Percentiles rank a stretch among this genome's conserved stretches.
phyloP scores from a whole-genome alignment of 345 rosid genomes.

The Lepidium didymum region DNA sequence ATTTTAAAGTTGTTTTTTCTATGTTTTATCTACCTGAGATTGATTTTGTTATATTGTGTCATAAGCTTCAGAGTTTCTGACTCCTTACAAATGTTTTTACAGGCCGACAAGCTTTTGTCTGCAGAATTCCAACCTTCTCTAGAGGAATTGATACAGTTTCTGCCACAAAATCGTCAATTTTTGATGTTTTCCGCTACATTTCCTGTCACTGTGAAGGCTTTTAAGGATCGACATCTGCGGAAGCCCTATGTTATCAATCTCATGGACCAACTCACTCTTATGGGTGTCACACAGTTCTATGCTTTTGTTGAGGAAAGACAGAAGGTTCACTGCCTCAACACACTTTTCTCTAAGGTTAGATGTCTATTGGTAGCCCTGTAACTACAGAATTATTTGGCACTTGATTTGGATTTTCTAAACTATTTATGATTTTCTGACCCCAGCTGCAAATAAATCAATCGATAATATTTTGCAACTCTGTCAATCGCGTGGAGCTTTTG shows the following conservation, averaged over 20 bases:
- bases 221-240: constrained; percentile 78
- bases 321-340: constrained; percentile 99
- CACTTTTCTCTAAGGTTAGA: constrained; percentile 94
- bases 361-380: background rate
- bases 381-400: background rate
- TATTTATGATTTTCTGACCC: background rate
- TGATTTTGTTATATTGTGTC: background rate
- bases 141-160: constrained; percentile 86
- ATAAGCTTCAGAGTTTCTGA: constrained; percentile 33
- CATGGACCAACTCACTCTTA: constrained; percentile 97
- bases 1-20: background rate
- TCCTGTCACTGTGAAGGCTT: constrained; percentile 97
- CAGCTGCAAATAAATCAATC: constrained; percentile 99
- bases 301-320: constrained; percentile 99
- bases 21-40: background rate
- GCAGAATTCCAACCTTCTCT: constrained; percentile 97
- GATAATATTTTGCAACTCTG: too few species aligned
- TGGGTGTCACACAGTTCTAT: constrained; percentile 94
- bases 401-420: background rate
- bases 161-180: constrained; percentile 70
- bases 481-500: too few species aligned
- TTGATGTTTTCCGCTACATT: constrained; percentile 99
- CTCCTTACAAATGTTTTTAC: constrained; percentile 23
- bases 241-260: constrained; percentile 93
- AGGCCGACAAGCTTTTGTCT: constrained; percentile 99